Percentiles rank a stretch among this genome's conserved stretches.
These are phyloP conservation scores for Veloboletus limbatus DNA, from an alignment of 1,284 basidiomycete species.

Conservation along the genomic window DNA sequence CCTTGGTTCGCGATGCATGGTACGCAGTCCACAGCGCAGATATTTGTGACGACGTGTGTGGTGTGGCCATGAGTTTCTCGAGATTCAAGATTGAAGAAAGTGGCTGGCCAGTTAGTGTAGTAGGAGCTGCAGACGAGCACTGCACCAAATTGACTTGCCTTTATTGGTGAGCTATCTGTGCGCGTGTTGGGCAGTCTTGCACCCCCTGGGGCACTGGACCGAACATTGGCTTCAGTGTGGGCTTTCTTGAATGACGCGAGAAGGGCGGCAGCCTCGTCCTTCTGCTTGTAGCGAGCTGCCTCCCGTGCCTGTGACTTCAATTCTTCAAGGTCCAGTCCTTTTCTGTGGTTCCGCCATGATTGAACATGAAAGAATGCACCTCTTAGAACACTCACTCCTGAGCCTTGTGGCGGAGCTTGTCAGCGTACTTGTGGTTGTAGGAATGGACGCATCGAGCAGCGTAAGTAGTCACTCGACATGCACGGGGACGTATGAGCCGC, in stretches of 20 bases:
- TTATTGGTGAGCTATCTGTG: slow-evolving; percentile 69
- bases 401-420: slow-evolving; percentile 45
- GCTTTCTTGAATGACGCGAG: slow-evolving; percentile 12
- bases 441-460: slow-evolving; percentile 17
- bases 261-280: slow-evolving; percentile 20
- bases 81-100: slow-evolving; percentile 80
- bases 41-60: slow-evolving; percentile 73
- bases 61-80: slow-evolving; percentile 60
- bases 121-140: background rate
- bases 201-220: background rate
- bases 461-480: no score
- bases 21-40: slow-evolving; percentile 87
- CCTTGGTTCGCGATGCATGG: slow-evolving; percentile 72
- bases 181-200: slow-evolving; percentile 33
- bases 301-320: slow-evolving; percentile 39
- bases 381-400: slow-evolving; percentile 41
- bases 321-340: slow-evolving; percentile 42
- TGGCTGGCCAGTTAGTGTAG: slow-evolving; percentile 49
- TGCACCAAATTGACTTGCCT: slow-evolving; percentile 39
- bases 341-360: slow-evolving; percentile 31
- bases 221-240: background rate
- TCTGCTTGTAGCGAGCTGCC: slow-evolving; percentile 34
- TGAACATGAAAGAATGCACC: background rate
- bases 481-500: background rate
- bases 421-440: slow-evolving; percentile 43